Base-by-base conservation (phyloP, 805 yeast genomes). In the Ogataea corticis region DNA sequence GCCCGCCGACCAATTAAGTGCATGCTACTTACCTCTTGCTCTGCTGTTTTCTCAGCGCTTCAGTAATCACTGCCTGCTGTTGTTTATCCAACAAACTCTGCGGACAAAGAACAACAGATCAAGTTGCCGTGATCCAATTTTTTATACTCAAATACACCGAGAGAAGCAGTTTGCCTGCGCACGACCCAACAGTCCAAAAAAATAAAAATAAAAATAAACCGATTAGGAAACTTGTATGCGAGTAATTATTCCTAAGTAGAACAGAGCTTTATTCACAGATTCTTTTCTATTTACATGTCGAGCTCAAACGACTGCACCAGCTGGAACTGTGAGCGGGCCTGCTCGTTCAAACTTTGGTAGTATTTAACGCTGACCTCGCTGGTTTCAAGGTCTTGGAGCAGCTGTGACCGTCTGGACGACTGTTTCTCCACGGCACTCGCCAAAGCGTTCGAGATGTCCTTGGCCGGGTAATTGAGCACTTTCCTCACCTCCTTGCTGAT, bases 401-500 rank as follows among this genome's bases (percentile, higher is more conserved):
- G 66, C 48, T 76, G 77, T 42, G 77, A 79, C 59, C 85, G 82
- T 59, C 80, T 77, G 3, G 73, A 65, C 13, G 76, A 73, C 47
- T 82, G 76, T 54, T 76, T 74, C 51, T 87, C 94, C 32, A 88
- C 73, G 38, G 77, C 65, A 0, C 81, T 69, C 55, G 86, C 91
- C 66, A 86, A 79, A 37, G 79, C 78, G 35, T 79, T 76, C 54
- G 85, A 78, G 4, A 94, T 87, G 58, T 90, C 96, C 52, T 89
- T 81, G 0, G 87, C 76, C 5, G 98, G 98, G 58, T 75, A 83
- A 57, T 78, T 80, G 56, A 94, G 71, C 2, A 94, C 96, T 55
- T 81, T 81, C 23, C 94, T 74, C 46, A 89, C 87, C 61, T 92
- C 98, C 53, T 79, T 81, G 0, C 96, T 74, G 7, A 94, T 78